Percentiles rank a stretch among this genome's conserved stretches.
These are phyloP conservation scores for Solanum tarijense DNA, from an alignment of 257 asterid species.

Conservation along the genomic window DNA sequence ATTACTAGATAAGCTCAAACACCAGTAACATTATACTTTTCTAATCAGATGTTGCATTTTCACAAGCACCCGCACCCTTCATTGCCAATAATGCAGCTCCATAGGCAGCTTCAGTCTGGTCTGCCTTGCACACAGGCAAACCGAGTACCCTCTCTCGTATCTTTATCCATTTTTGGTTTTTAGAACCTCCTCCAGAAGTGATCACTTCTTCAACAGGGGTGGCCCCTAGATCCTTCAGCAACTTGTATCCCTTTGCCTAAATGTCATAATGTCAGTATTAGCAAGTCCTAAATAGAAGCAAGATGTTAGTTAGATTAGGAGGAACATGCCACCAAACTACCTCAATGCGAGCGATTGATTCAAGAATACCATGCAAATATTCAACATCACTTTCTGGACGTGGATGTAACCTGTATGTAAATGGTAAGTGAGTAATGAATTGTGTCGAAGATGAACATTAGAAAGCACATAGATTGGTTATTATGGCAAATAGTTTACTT, in stretches of 20 bases:
- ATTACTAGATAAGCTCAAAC: background rate
- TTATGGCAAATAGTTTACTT: background rate
- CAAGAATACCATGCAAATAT: conserved; percentile 80
- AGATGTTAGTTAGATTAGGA: background rate
- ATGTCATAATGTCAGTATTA: background rate
- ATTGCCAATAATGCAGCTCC: conserved; percentile 84
- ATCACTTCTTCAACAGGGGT: conserved; percentile 80
- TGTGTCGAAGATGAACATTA: background rate
- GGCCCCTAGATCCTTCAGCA: conserved; percentile 77
- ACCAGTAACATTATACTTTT: background rate
- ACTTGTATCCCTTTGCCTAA: conserved; percentile 72
- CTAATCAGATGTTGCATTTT: background rate
- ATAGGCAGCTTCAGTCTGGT: conserved; percentile 89
- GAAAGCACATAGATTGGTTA: background rate
- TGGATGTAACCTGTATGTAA: conserved; percentile 61
- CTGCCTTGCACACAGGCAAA: conserved; percentile 56
- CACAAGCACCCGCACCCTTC: conserved; percentile 51
- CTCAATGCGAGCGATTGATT: conserved; percentile 93
- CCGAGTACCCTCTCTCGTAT: conserved; percentile 82
- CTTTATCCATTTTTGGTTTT: conserved; percentile 64
- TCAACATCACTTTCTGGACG: conserved; percentile 70
- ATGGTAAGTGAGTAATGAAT: background rate
- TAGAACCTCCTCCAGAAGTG: conserved; percentile 90
- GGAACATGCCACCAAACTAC: conserved; percentile 15
- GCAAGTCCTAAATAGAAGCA: background rate